Evolutionary conservation across 805 yeast genomes (phyloP).

Genomic region (Teunomyces panamensis): DNA sequence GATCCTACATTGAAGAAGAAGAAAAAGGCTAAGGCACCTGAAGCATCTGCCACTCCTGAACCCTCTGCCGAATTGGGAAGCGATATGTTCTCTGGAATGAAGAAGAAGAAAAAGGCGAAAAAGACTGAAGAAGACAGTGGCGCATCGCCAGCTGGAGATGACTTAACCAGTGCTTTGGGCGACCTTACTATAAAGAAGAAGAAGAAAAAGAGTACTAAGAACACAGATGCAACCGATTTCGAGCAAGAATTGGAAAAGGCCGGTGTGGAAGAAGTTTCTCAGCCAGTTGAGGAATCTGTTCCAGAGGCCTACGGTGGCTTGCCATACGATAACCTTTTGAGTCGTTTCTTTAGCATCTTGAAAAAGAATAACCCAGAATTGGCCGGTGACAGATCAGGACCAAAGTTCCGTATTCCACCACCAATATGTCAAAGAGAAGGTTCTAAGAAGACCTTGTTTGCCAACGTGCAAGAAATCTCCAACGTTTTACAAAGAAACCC

Average conservation of each 20-base stretch:
- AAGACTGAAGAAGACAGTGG: slow-evolving; percentile 28
- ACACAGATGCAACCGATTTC: slow-evolving; percentile 68
- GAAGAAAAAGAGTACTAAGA: slow-evolving; percentile 65
- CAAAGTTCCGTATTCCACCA: slow-evolving; percentile 95
- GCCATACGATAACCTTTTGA: slow-evolving; percentile 72
- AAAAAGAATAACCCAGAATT: slow-evolving; percentile 95
- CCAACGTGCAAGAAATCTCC: slow-evolving; percentile 92
- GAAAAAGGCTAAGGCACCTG: slow-evolving; percentile 57
- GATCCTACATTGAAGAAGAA: slow-evolving; percentile 76
- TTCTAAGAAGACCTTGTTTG: slow-evolving; percentile 90
- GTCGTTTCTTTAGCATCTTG: slow-evolving; percentile 81
- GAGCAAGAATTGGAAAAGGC: slow-evolving; percentile 89
- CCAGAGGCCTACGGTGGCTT: slow-evolving; percentile 46
- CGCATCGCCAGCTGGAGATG: slow-evolving; percentile 25
- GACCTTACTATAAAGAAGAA: slow-evolving; percentile 60
- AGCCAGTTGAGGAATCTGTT: slow-evolving; percentile 27
- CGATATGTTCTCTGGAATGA: slow-evolving; percentile 69
- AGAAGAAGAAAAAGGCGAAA: slow-evolving; percentile 75
- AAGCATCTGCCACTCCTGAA: slow-evolving; percentile 37
- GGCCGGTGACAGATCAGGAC: slow-evolving; percentile 92
- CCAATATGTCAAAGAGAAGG: slow-evolving; percentile 98
- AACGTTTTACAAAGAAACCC: slow-evolving; percentile 94
- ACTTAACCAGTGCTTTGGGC: slow-evolving; percentile 34
- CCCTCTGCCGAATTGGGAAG: slow-evolving; percentile 42
- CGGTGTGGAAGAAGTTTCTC: slow-evolving; percentile 60